Conservation (phyloP, 2,329 filamentous ascomycete species). For the Septoria linicola region DNA sequence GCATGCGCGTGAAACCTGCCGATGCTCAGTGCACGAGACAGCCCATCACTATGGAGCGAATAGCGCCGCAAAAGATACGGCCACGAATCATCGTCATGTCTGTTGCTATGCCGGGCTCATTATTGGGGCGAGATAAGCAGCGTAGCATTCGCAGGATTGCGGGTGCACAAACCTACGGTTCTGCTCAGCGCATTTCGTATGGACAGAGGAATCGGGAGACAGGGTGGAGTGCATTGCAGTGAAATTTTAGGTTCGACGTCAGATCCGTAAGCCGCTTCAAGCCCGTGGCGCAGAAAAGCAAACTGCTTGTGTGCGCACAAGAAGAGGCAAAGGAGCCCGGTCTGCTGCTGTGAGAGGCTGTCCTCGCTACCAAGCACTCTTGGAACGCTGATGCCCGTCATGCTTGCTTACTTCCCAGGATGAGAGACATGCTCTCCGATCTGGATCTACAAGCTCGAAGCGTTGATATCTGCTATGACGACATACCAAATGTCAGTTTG, state of each 20-base stretch:
- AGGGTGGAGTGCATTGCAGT: background rate
- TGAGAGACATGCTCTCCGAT: background rate
- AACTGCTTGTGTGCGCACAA: background rate
- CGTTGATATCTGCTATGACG: background rate
- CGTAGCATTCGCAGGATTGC: background rate
- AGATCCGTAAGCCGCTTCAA: background rate
- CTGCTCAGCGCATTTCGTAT: slow-evolving; percentile 1
- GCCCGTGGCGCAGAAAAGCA: background rate
- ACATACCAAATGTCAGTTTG: slow-evolving; percentile 2
- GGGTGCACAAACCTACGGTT: background rate
- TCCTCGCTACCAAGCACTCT: slow-evolving; percentile 10
- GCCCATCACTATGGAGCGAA: slow-evolving; percentile 6
- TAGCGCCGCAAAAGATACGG: slow-evolving; percentile 18
- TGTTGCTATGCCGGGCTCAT: background rate
- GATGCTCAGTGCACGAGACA: slow-evolving; percentile 15
- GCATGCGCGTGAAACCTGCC: slow-evolving; percentile 12
- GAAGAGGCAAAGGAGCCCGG: background rate
- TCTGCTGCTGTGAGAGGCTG: background rate
- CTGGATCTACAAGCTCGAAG: background rate
- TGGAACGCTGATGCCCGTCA: background rate
- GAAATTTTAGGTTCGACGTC: background rate
- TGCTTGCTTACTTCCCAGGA: slow-evolving; percentile 9
- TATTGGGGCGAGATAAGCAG: slow-evolving; percentile 11
- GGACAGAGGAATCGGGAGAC: background rate
- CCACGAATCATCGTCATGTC: slow-evolving; percentile 11